Base-by-base conservation (phyloP, 805 yeast genomes). In the Ogataea trehalophila region DNA sequence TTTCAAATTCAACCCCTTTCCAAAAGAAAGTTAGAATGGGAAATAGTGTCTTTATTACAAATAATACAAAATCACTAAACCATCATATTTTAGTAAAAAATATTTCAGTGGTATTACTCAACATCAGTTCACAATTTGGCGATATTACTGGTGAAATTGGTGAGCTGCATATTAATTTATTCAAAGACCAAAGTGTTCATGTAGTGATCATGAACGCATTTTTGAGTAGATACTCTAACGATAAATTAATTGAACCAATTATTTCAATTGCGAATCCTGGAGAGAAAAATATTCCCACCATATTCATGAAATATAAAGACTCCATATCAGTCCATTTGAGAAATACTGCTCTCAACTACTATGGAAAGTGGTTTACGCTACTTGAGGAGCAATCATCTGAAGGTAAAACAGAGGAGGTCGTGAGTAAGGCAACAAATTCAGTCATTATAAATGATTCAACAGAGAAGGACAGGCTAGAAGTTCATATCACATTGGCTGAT, bases 291-390 rank as follows among this genome's bases (percentile, higher is more conserved):
- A 55, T 62, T 7, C 81, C 81, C 1, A 60, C 72, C 46, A 50
- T 78, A 1, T 71, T 72, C 2, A 46, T 74, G 15, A 72, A 71
- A 42, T 51, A 68, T 5, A 65, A 63, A 26, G 66, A 66, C 6
- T 66, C 68, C 11, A 44, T 74, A 6, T 77, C 74, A 26, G 54
- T 81, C 2, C 68, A 71, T 39, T 51, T 84, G 20, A 68, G 77
- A 34, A 79, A 81, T 48, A 45, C 78, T 13, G 53, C 67, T 5
- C 7, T 84, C 2, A 79, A 81, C 37, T 86, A 85, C 54, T 76
- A 80, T 54, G 79, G 90, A 0, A 63, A 68, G 22, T 79, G 91
- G 85, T 48, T 85, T 16, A 51, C 67, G 5, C 48, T 76, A 18
- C 67, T 82, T 41, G 78, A 70, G 13, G 42, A 46, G 17, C 18